Conservation (phyloP, 805 yeast species). For the Ogataea philodendri region DNA sequence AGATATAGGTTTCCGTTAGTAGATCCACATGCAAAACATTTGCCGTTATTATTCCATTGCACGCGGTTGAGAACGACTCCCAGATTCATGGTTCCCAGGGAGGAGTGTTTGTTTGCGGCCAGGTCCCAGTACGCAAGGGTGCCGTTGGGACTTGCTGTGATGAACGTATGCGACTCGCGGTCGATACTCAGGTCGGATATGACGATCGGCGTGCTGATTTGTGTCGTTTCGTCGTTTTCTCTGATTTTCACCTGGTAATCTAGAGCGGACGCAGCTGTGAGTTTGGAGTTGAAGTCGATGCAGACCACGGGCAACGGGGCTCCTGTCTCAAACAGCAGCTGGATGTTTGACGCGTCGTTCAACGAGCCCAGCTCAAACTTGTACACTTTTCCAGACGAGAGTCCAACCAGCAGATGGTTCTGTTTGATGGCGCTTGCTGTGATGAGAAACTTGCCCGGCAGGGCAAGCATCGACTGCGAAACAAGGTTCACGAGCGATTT, state of each 20-base stretch:
- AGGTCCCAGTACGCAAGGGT: constrained; percentile 37
- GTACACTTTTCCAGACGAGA: constrained; percentile 24
- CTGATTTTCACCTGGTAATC: constrained; percentile 13
- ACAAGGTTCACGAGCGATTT: constrained; percentile 23
- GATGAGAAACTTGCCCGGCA: constrained; percentile 14
- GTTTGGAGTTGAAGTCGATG: constrained; percentile 15
- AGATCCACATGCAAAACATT: constrained; percentile 24
- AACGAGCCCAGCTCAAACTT: constrained; percentile 15
- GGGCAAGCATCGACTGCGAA: constrained; percentile 11
- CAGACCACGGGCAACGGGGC: constrained; percentile 21
- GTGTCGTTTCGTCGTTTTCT: constrained; percentile 2
- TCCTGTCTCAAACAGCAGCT: constrained; percentile 5
- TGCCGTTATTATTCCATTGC: constrained; percentile 15
- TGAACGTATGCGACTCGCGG: constrained; percentile 12
- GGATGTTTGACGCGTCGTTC: constrained; percentile 12
- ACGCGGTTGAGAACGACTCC: constrained; percentile 17
- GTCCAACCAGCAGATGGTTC: constrained; percentile 24
- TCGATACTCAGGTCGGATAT: constrained; percentile 15
- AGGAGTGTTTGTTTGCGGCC: constrained; percentile 19
- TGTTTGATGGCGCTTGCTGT: constrained; percentile 22
- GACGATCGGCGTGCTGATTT: constrained; percentile 10
- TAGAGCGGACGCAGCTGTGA: constrained; percentile 9
- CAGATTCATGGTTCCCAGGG: constrained; percentile 31
- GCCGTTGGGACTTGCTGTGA: constrained; percentile 17
- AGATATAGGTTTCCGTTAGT: constrained; percentile 22